Percentiles rank a stretch among this genome's conserved stretches.
Evolutionary conservation across 352 stramenopile genomes (phyloP).

Genomic region (Peronospora belbahrii): DNA sequence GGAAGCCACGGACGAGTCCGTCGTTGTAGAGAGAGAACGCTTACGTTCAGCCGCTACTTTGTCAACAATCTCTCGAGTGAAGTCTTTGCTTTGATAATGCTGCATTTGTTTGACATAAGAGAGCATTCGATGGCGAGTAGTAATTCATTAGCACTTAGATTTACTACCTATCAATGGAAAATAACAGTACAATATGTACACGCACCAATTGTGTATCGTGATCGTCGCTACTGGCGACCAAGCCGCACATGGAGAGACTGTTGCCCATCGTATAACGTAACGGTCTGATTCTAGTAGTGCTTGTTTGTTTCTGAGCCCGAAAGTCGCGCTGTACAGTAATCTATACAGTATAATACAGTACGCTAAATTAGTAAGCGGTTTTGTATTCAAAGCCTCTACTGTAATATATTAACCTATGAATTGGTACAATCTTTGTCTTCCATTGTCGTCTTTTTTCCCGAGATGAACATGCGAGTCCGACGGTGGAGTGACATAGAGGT

Average conservation of each 20-base stretch:
- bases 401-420: not conserved
- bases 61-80: conserved; percentile 16
- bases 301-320: conserved; percentile 14
- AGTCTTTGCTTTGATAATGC: conserved; percentile 29
- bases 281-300: not conserved
- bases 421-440: not conserved
- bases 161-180: not conserved
- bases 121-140: too few relatives aligned
- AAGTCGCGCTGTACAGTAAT: not conserved
- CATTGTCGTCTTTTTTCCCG: not conserved
- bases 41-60: conserved; percentile 17
- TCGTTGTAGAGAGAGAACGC: conserved; percentile 31
- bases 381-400: not conserved
- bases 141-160: not conserved
- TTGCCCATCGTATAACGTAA: conserved; percentile 10
- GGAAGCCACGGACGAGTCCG: conserved; percentile 46
- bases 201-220: conserved; percentile 16
- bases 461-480: conserved; percentile 36
- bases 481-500: conserved; percentile 66
- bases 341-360: too few relatives aligned
- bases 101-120: not conserved
- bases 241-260: conserved; percentile 19
- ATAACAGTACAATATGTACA: not conserved
- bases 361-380: not conserved
- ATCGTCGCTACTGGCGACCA: conserved; percentile 4